Conservation (phyloP, 1,139 yeast genomes). For the Blastobotrys malaysiensis region DNA sequence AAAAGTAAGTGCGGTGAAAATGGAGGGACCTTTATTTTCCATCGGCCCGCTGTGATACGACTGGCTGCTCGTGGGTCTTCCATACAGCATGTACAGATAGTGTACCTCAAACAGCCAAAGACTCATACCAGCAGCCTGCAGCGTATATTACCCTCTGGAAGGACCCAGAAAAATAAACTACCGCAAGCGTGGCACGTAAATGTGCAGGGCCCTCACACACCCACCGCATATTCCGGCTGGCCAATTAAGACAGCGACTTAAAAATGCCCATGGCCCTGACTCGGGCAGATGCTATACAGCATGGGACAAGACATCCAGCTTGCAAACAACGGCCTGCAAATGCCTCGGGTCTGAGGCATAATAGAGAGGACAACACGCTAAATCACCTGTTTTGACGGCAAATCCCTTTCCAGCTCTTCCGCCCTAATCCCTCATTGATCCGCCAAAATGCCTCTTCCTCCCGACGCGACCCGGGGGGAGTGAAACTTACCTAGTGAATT, state of each 20-base stretch:
- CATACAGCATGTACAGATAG: not conserved
- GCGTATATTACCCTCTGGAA: no score
- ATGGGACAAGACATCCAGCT: not conserved
- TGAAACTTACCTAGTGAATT: not conserved
- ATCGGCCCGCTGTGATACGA: slow-evolving; percentile 1
- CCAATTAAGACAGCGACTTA: not conserved
- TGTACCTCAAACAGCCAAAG: not conserved
- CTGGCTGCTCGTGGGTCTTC: no score
- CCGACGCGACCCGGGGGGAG: not conserved
- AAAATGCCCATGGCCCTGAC: not conserved
- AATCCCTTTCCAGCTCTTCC: not conserved
- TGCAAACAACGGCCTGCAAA: not conserved
- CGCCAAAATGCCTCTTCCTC: not conserved
- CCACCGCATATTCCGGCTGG: not conserved
- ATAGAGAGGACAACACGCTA: not conserved
- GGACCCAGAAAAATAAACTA: not conserved
- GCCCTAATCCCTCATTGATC: not conserved
- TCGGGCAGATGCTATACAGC: no score
- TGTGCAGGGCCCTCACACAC: not conserved
- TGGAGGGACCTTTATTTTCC: not conserved
- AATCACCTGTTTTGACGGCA: not conserved
- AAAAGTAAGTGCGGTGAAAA: not conserved
- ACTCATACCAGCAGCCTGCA: no score
- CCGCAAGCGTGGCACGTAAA: not conserved
- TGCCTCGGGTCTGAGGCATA: not conserved